Evolutionary conservation across 352 stramenopile species (phyloP), one percentile per base, ranked within the genome.

Genomic region (Globisporangium paddicum): DNA sequence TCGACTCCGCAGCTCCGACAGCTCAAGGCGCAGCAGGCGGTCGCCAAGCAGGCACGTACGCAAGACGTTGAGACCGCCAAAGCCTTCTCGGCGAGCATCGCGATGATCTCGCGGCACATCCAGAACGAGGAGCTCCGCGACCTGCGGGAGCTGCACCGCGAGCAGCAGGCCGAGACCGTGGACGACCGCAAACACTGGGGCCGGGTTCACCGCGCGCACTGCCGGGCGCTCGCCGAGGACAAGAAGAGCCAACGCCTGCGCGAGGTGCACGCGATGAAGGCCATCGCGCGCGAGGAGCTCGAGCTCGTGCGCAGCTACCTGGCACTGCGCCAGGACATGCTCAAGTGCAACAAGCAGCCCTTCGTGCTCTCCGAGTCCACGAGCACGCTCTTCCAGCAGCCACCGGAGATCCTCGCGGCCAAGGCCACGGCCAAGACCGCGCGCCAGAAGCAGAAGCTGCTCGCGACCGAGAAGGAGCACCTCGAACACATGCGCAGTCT

Each of bases 91-190:
- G 59, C 79, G 35, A 89, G 79, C 60, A 73, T 92, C 19, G 79
- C 78, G 6, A 90, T 90, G 79, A 90, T 92, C 32, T 86, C 77
- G 21, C 77, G 79, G 2, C 79, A 91, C 48, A 73, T 87, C 1
- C 79, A 91, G 41, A 72, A 89, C 55, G 77, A 89, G 60, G 75
- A 88, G 61, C 61, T 86, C 0, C 73, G 60, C 2, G 75, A 89
- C 58, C 38, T 81, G 14, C 69, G 75, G 2, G 70, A 83, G 6
- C 64, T 66, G 16, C 58, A 75, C 8, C 49, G 63, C 28, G 75
- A 87, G 18, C 58, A 59, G 28, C 69, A 89, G 59, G 60, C 78
- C 42, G 68, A 70, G 32, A 50, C 70, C 8, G 77, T 79, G 16
- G 63, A 89, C 46, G 66, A 76, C 23, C 71, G 60, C 45, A 83